Evolutionary conservation across 768 basidiomycete genomes (phyloP), one percentile per base, ranked within the genome.

Genomic region (Suillus cothurnatus): DNA sequence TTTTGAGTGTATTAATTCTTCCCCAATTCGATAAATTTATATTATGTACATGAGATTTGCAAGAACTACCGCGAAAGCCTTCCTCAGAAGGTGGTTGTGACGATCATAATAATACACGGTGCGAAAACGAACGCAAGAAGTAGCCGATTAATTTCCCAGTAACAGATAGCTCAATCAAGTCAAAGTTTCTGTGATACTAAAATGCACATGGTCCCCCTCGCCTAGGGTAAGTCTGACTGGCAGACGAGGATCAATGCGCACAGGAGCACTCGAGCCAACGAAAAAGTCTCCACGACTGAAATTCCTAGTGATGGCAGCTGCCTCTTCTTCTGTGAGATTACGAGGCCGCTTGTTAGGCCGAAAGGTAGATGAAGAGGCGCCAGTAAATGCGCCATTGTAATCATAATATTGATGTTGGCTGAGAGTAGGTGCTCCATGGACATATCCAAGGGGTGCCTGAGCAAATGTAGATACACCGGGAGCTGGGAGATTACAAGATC

Each of bases 231-330:
- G 85, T 66, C 90, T 81, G 66, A 93, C 92, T 17, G 92, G 90
- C 50, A 93, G 77, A 61, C 91, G 86, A 26, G 91, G 90, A 72
- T 93, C 92, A 76, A 93, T 93, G 70, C 90, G 86, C 53, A 93
- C 90, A 11, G 92, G 92, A 2, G 91, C 92, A 69, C 89, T 92
- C 43, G 82, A 86, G 62, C 91, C 92, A 61, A 93, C 89, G 71
- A 87, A 93, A 74, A 93, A 93, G 73, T 93, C 91, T 5, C 92
- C 92, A 61, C 92, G 86, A 67, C 81, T 88, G 70, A 91, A 93
- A 71, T 91, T 92, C 74, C 91, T 85, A 1, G 91, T 91, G 78
- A 93, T 93, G 38, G 91, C 91, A 14, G 90, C 90, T 2, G 92
- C 85, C 74, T 93, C 92, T 67, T 93, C 91, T 69, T 93, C 92